Percentiles rank a stretch among this genome's conserved stretches.
phyloP scores from a whole-genome alignment of 345 rosid species.

The Boechera retrofracta region DNA sequence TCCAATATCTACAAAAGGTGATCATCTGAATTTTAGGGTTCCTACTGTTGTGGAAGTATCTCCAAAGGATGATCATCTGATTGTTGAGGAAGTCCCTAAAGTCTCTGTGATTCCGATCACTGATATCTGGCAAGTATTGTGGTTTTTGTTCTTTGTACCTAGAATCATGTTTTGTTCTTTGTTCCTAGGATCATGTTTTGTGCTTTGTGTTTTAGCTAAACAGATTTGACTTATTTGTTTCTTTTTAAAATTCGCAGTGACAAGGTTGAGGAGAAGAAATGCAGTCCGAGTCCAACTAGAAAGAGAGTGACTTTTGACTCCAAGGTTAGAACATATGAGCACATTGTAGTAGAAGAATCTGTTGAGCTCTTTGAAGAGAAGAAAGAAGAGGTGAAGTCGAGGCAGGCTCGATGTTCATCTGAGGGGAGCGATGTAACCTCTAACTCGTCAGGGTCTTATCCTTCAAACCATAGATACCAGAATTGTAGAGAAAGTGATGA shows the following conservation, averaged over 20 bases:
- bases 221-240: not conserved
- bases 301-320: constrained; percentile 86
- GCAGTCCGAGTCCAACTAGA: constrained; percentile 41
- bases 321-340: constrained; percentile 72
- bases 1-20: constrained; percentile 2
- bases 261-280: constrained; percentile 53
- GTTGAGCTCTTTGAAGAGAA: constrained; percentile 44
- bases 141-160: not conserved
- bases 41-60: not conserved
- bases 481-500: constrained; percentile 76
- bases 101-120: constrained; percentile 41
- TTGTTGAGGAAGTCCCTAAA: constrained; percentile 42
- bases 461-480: constrained; percentile 74
- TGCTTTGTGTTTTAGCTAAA: constrained; percentile 5
- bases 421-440: constrained; percentile 61
- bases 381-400: constrained; percentile 44
- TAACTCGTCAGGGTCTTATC: constrained; percentile 63
- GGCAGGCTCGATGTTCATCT: constrained; percentile 54
- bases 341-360: constrained; percentile 51
- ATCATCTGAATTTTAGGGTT: not conserved
- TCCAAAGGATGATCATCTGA: constrained; percentile 7
- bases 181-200: not conserved
- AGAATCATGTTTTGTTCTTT: not conserved
- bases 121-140: constrained; percentile 49
- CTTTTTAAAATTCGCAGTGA: constrained; percentile 18